Evolutionary conservation across 257 asterid species (phyloP).

Genomic region (Capsicum pubescens): DNA sequence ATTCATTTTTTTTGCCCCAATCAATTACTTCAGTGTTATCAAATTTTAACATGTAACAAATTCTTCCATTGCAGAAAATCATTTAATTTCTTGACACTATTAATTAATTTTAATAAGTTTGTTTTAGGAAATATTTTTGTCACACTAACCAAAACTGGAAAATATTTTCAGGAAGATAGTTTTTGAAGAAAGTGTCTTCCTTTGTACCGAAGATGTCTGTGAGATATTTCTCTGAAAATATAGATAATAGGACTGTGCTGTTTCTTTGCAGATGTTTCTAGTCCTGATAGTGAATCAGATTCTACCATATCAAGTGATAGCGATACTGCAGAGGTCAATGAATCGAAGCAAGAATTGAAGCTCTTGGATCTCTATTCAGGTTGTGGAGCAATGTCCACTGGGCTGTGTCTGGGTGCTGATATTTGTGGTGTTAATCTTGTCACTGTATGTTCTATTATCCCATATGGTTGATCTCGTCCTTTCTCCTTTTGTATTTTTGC

Average conservation of each 20-base stretch:
- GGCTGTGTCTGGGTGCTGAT: slow-evolving; percentile 80
- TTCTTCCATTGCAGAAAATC: neutral
- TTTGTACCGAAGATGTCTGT: neutral
- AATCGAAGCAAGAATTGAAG: slow-evolving; percentile 43
- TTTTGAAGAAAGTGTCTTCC: neutral
- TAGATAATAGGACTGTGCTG: neutral
- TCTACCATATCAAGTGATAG: slow-evolving; percentile 67
- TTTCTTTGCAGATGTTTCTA: slow-evolving; percentile 41
- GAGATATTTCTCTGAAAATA: neutral
- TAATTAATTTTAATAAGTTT: neutral
- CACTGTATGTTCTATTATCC: slow-evolving; percentile 52
- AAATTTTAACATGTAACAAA: neutral
- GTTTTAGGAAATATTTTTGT: neutral
- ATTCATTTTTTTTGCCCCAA: neutral
- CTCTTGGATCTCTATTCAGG: slow-evolving; percentile 81
- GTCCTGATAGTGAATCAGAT: slow-evolving; percentile 48
- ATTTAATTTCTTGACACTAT: neutral
- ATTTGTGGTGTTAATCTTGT: slow-evolving; percentile 66
- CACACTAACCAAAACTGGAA: neutral
- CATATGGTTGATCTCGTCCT: neutral
- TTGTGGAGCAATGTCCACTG: slow-evolving; percentile 98
- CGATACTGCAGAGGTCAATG: slow-evolving; percentile 37
- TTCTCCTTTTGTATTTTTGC: neutral
- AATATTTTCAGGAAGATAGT: neutral
- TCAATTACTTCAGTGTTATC: neutral